These are phyloP conservation scores for Closterium sp. DNA, from an alignment of 139 green algal species.

Conservation along the genomic window DNA sequence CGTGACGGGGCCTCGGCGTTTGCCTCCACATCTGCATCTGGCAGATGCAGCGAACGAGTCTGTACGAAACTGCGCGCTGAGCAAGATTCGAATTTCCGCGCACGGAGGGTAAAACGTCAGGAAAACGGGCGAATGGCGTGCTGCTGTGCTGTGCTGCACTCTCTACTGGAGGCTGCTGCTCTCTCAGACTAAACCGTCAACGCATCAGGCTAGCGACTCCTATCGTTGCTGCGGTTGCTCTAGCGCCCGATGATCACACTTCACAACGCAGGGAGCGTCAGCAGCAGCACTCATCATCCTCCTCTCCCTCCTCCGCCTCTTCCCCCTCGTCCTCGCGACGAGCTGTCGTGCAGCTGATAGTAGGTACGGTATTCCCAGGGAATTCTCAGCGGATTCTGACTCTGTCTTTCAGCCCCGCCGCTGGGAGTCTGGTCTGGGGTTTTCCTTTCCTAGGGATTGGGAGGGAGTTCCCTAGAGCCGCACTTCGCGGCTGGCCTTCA, in stretches of 20 bases:
- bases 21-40: background rate
- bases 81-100: background rate
- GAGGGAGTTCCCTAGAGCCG: background rate
- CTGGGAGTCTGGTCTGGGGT: background rate
- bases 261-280: background rate
- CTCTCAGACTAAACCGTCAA: background rate
- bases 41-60: background rate
- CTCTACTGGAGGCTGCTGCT: too few species aligned
- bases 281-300: too few species aligned
- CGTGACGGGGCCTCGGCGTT: too few species aligned
- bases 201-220: background rate
- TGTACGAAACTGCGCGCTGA: background rate
- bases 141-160: too few species aligned
- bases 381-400: too few species aligned
- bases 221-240: background rate
- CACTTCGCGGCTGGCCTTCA: background rate
- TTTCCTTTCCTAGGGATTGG: too few species aligned
- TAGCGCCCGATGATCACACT: too few species aligned
- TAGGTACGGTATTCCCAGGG: background rate
- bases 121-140: background rate
- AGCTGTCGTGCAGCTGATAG: background rate
- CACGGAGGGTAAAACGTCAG: background rate
- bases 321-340: too few species aligned
- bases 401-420: too few species aligned
- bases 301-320: too few species aligned